Percentiles rank a stretch among this genome's conserved stretches.
phyloP scores from a whole-genome alignment of 2,329 filamentous ascomycete genomes.

The Ascochyta koolunga region DNA sequence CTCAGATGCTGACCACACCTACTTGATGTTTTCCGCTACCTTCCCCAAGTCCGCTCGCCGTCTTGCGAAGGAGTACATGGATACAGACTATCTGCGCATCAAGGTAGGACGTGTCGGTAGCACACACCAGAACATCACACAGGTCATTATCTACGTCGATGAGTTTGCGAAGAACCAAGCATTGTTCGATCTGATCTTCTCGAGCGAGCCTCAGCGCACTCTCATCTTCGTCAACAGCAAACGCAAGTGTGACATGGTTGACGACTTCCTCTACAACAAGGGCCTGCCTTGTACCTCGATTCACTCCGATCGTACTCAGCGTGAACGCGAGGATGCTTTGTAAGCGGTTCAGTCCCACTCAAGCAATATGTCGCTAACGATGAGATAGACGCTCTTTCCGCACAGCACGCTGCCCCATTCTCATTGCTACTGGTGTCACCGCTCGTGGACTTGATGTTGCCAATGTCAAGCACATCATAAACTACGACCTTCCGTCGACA shows the following conservation, averaged over 20 bases:
- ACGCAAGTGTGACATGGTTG: constrained; percentile 77
- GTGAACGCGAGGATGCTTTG: constrained; percentile 90
- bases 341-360: constrained; percentile 47
- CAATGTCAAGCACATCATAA: constrained; percentile 89
- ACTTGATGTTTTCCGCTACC: constrained; percentile 91
- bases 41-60: constrained; percentile 82
- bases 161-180: constrained; percentile 70
- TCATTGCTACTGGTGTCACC: constrained; percentile 85
- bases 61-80: constrained; percentile 77
- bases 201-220: constrained; percentile 74
- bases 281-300: constrained; percentile 85
- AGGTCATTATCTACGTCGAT: constrained; percentile 73
- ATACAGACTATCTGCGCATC: constrained; percentile 76
- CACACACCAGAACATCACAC: constrained; percentile 80
- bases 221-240: constrained; percentile 91
- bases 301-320: constrained; percentile 84
- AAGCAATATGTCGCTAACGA: constrained; percentile 5
- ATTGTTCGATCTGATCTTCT: constrained; percentile 73
- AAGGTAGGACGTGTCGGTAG: constrained; percentile 87
- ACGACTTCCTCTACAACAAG: constrained; percentile 85
- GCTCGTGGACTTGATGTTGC: constrained; percentile 88
- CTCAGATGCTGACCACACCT: constrained; percentile 70
- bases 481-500: constrained; percentile 81
- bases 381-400: constrained; percentile 72
- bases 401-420: constrained; percentile 72